phyloP scores from a whole-genome alignment of 164 flowering plant genomes.

The Platanus orientalis region DNA sequence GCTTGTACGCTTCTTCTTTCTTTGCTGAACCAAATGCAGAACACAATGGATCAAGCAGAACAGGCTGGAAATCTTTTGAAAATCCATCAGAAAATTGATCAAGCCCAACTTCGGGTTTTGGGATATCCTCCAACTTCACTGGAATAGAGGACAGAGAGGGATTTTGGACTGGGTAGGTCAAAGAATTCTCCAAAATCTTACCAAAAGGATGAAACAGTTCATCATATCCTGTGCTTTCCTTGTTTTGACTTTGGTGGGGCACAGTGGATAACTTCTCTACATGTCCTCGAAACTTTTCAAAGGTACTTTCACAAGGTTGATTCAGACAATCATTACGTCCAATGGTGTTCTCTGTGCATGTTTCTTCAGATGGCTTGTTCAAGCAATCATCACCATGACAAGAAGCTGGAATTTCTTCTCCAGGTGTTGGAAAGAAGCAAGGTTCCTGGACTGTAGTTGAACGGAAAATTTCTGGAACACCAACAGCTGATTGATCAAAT shows the following conservation, averaged over 20 bases:
- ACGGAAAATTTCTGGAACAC: not conserved
- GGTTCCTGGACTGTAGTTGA: not conserved
- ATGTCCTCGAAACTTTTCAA: not conserved
- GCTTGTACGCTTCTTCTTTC: conserved; percentile 15
- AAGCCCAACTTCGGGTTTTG: conserved; percentile 9
- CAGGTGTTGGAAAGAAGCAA: not conserved
- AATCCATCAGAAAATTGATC: conserved; percentile 13
- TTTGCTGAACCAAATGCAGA: conserved; percentile 4
- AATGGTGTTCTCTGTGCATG: not conserved
- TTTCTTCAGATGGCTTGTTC: conserved; percentile 5
- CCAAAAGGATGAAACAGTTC: conserved; percentile 7
- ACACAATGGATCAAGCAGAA: conserved; percentile 4
- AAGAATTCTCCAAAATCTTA: not conserved
- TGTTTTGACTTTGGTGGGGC: not conserved
- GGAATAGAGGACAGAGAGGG: not conserved
- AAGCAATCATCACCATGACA: conserved; percentile 1
- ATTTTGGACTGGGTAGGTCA: not conserved
- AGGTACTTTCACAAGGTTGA: not conserved
- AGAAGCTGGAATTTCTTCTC: conserved; percentile 3
- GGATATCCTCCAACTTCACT: conserved; percentile 6
- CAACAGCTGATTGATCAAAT: conserved; percentile 4
- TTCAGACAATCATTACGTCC: conserved; percentile 4
- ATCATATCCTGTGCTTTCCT: conserved; percentile 2
- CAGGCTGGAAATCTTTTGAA: conserved; percentile 9
- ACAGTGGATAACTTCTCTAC: conserved; percentile 9